Base-by-base conservation (phyloP, 1,139 yeast species). In the Yamadazyma songkhlaensis region DNA sequence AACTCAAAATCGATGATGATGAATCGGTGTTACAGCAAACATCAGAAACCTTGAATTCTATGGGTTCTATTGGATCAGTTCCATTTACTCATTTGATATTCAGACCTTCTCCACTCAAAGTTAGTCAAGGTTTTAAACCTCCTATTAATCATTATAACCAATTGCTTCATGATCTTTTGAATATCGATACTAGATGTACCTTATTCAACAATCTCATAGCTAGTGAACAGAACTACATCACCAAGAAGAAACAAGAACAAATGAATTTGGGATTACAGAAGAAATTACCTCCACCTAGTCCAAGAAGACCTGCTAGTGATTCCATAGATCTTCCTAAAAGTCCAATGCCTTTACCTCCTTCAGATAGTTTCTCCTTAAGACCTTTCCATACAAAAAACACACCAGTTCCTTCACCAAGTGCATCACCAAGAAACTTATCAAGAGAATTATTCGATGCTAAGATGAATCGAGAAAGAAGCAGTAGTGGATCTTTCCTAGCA, bases 341-440 rank as follows among this genome's bases (percentile, higher is more conserved):
- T 34, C 49, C 45, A 6, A 37, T 35, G 39, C 32, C 43, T 6
- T 23, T 43, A 10, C 38, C 39, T 8, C 30, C 47, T 11, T 45
- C 51, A 5, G 74, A 65, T 4, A 59, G 54, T 35, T 70, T 71
- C 44, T 49, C 71, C 1, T 57, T 69, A 36, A 53, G 77, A 34
- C 76, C 76, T 5, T 71, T 71, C 45, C 57, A 67, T 37, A 71
- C 76, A 0, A 62, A 58, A 24, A 54, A 60, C 1, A 68, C 74
- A 0, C 75, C 76, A 8, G 50, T 55, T 17, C 72, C 74, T 1
- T 64, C 74, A 0, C 77, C 75, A 0, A 50, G 54, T 20, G 48
- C 55, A 2, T 67, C 74, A 1, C 75, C 76, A 2, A 51, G 55
- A 24, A 62, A 57, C 37, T 46, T 57, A 5, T 61, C 62, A 1